Evolutionary conservation across 2,329 filamentous ascomycete genomes (phyloP).

Genomic region (Zasmidium citrigriseum): DNA sequence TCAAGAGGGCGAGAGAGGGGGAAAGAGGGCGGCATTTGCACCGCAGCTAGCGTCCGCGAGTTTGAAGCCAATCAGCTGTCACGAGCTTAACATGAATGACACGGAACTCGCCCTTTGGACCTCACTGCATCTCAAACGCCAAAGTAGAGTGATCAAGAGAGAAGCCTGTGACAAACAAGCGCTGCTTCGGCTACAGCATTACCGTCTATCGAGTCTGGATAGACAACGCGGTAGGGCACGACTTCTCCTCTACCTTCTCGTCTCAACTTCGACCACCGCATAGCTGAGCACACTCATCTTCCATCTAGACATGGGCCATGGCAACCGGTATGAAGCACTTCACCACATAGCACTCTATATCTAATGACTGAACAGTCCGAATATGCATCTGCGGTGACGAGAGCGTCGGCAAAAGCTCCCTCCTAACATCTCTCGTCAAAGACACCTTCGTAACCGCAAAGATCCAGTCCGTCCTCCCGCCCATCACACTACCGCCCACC

Average conservation of each 20-base stretch:
- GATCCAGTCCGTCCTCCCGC: slow-evolving; percentile 90
- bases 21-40: too few relatives aligned
- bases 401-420: slow-evolving; percentile 87
- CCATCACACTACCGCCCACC: slow-evolving; percentile 91
- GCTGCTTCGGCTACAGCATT: too few relatives aligned
- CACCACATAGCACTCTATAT: neutral
- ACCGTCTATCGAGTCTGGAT: neutral
- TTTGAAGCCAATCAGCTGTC: too few relatives aligned
- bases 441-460: slow-evolving; percentile 95
- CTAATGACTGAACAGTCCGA: slow-evolving; percentile 59
- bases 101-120: too few relatives aligned
- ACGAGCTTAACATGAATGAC: too few relatives aligned
- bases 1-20: too few relatives aligned
- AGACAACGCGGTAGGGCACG: neutral
- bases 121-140: too few relatives aligned
- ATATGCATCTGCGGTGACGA: slow-evolving; percentile 97
- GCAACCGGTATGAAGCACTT: slow-evolving; percentile 14
- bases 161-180: too few relatives aligned
- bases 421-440: slow-evolving; percentile 76
- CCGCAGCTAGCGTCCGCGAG: too few relatives aligned
- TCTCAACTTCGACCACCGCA: neutral
- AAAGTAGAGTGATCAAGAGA: too few relatives aligned
- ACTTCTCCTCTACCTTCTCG: neutral
- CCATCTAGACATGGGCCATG: slow-evolving; percentile 18
- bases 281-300: neutral